Conservation (phyloP, 1,139 yeast genomes). For the Taphrina populina region DNA sequence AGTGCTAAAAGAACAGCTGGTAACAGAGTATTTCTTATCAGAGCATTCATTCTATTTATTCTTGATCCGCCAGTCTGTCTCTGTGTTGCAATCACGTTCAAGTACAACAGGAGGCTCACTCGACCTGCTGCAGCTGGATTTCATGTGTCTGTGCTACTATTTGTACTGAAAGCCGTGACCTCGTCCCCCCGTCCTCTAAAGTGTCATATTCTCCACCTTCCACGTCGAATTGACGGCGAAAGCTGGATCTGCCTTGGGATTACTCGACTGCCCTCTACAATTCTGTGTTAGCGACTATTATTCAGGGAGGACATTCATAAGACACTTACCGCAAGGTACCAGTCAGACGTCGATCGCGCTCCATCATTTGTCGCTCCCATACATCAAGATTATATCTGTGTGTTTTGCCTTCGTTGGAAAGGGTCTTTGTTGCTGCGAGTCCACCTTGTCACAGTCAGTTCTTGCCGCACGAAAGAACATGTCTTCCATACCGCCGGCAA, state of each 20-base stretch:
- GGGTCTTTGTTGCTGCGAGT: slow-evolving; percentile 30
- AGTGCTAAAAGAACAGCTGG: too few relatives aligned
- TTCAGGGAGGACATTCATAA: neutral
- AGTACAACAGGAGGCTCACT: too few relatives aligned
- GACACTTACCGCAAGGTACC: slow-evolving; percentile 19
- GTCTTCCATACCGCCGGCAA: slow-evolving; percentile 24
- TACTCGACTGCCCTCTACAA: slow-evolving; percentile 20
- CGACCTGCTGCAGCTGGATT: too few relatives aligned
- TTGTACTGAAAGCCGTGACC: too few relatives aligned
- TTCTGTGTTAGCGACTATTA: neutral
- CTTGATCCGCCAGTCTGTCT: too few relatives aligned
- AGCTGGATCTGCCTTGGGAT: slow-evolving; percentile 25
- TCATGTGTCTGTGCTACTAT: too few relatives aligned
- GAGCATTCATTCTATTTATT: too few relatives aligned
- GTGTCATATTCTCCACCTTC: slow-evolving; percentile 22
- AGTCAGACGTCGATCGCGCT: slow-evolving; percentile 33
- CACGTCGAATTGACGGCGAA: slow-evolving; percentile 31
- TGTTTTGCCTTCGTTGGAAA: slow-evolving; percentile 33
- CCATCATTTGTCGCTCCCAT: slow-evolving; percentile 36
- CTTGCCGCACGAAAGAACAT: neutral
- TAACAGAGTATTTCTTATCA: too few relatives aligned
- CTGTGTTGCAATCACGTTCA: too few relatives aligned
- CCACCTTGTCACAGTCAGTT: slow-evolving; percentile 20
- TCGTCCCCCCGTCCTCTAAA: neutral
- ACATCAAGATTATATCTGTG: slow-evolving; percentile 30